Conservation (phyloP, 2,329 filamentous ascomycete species). For the Amauroascus niger region DNA sequence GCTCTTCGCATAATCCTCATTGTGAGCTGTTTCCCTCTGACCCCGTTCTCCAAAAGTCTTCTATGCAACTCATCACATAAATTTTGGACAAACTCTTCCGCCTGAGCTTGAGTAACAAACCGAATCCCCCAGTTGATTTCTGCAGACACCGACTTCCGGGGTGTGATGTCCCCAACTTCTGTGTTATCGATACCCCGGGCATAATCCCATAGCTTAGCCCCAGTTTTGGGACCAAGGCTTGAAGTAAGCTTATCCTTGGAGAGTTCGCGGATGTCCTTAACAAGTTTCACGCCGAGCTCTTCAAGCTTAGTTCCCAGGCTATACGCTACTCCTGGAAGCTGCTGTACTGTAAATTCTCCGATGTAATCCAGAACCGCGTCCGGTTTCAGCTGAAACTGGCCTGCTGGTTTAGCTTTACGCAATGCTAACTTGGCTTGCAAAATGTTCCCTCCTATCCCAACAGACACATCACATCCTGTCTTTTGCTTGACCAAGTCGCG, state of each 20-base stretch:
- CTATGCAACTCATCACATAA: slow-evolving; percentile 77
- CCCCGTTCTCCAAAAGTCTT: slow-evolving; percentile 68
- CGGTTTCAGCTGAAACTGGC: slow-evolving; percentile 78
- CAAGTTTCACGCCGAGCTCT: slow-evolving; percentile 69
- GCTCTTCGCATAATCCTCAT: slow-evolving; percentile 91
- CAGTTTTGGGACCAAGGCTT: slow-evolving; percentile 79
- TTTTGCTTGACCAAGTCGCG: slow-evolving; percentile 60
- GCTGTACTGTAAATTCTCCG: slow-evolving; percentile 64
- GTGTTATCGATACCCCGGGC: slow-evolving; percentile 74
- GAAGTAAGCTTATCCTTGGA: slow-evolving; percentile 66
- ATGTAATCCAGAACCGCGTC: slow-evolving; percentile 70
- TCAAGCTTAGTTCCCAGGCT: slow-evolving; percentile 82
- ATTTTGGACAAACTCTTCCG: slow-evolving; percentile 80
- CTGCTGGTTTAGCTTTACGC: slow-evolving; percentile 85
- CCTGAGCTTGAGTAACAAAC: slow-evolving; percentile 84
- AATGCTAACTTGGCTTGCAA: slow-evolving; percentile 83
- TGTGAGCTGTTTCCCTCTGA: slow-evolving; percentile 79
- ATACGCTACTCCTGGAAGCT: slow-evolving; percentile 83
- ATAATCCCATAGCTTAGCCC: slow-evolving; percentile 83
- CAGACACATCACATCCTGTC: slow-evolving; percentile 79
- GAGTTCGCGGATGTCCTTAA: slow-evolving; percentile 70
- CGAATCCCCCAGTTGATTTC: slow-evolving; percentile 98
- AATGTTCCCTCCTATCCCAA: slow-evolving; percentile 87
- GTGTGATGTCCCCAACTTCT: slow-evolving; percentile 75
- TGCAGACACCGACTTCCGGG: slow-evolving; percentile 89